These are phyloP conservation scores for Berberis thunbergii DNA, from an alignment of 164 flowering plant species.

Conservation along the genomic window DNA sequence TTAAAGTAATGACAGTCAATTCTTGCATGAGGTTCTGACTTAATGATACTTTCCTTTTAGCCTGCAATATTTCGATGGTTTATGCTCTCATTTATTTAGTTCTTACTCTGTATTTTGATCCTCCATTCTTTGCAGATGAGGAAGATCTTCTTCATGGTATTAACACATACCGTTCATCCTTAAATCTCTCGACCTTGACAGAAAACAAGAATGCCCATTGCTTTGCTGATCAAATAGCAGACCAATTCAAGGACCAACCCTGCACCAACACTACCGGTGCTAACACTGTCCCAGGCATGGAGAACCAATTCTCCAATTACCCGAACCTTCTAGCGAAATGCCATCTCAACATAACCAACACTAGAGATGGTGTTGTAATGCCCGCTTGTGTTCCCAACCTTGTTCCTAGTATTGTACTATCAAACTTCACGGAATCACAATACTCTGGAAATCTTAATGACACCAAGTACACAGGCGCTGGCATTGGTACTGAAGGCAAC, in stretches of 20 bases:
- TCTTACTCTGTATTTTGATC: not conserved
- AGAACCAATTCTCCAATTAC: constrained; percentile 29
- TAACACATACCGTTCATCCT: constrained; percentile 48
- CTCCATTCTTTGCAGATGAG: constrained; percentile 37
- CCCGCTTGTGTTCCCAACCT: constrained; percentile 72
- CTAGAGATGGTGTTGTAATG: constrained; percentile 50
- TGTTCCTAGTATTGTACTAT: constrained; percentile 37
- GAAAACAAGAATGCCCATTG: constrained; percentile 66
- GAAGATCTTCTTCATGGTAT: constrained; percentile 65
- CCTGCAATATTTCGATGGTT: not conserved
- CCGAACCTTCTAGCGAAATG: constrained; percentile 48
- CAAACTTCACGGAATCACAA: constrained; percentile 60
- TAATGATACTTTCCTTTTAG: not conserved
- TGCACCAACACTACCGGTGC: constrained; percentile 36
- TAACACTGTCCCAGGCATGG: constrained; percentile 25
- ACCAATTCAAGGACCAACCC: constrained; percentile 35
- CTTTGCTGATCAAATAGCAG: constrained; percentile 62
- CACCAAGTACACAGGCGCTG: constrained; percentile 42
- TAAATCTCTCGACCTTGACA: constrained; percentile 37
- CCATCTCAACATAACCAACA: constrained; percentile 47
- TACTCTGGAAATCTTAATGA: constrained; percentile 41
- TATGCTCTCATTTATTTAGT: too few relatives aligned
- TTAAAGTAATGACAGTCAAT: not conserved
- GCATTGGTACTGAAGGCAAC: constrained; percentile 45
- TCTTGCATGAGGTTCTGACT: not conserved